A percentile compares a stretch with the other conserved stretches of the same genome.
Evolutionary conservation across 2,329 filamentous ascomycete genomes (phyloP).

Genomic region (Pseudogymnoascus sp.): DNA sequence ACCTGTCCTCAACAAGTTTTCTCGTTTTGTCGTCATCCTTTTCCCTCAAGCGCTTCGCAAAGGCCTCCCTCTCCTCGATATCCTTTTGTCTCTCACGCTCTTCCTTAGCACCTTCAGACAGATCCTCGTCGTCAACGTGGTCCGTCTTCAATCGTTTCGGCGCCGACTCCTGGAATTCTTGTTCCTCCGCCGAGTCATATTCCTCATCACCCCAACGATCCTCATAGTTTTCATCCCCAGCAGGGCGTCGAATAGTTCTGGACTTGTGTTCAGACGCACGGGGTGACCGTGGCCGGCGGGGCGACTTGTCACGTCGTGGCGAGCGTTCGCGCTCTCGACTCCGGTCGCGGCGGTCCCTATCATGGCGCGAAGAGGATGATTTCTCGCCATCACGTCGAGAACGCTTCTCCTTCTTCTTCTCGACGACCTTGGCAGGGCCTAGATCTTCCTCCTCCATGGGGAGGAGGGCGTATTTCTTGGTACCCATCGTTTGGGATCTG

Average conservation of each 20-base stretch:
- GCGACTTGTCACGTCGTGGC: constrained; percentile 32
- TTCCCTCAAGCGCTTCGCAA: constrained; percentile 65
- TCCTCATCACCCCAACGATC: constrained; percentile 81
- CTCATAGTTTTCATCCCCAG: constrained; percentile 57
- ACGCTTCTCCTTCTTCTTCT: constrained; percentile 39
- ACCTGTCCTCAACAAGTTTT: constrained; percentile 56
- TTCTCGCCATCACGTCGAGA: constrained; percentile 25
- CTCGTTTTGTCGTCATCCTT: constrained; percentile 66
- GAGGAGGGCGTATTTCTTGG: constrained; percentile 59
- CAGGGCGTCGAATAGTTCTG: constrained; percentile 44
- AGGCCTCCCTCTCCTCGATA: constrained; percentile 68
- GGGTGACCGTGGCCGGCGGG: constrained; percentile 27
- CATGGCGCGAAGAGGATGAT: constrained; percentile 31
- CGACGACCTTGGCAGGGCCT: constrained; percentile 45
- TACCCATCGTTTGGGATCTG: constrained; percentile 34
- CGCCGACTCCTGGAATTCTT: constrained; percentile 61
- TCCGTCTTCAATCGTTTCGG: constrained; percentile 62
- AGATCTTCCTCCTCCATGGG: constrained; percentile 60
- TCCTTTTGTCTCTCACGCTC: constrained; percentile 58
- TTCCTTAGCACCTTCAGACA: constrained; percentile 53
- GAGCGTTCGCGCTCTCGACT: constrained; percentile 28
- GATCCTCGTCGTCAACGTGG: constrained; percentile 43
- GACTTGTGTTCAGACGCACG: constrained; percentile 36
- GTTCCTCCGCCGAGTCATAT: constrained; percentile 39
- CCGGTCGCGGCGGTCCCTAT: constrained; percentile 34